Conservation (phyloP, 345 rosid species). For the Chamaenerion angustifolium region DNA sequence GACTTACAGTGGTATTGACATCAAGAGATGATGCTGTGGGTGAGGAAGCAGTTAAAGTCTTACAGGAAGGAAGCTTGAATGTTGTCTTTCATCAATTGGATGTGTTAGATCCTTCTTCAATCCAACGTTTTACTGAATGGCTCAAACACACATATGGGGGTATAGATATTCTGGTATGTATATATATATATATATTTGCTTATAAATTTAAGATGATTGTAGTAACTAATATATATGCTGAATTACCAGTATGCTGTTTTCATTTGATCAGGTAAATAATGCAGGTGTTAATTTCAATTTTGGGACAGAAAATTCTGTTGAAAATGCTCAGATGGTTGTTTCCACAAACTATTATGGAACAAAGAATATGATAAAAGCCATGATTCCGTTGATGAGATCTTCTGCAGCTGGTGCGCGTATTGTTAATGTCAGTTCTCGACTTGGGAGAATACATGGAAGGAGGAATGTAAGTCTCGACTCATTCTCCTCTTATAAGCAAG, state of each 20-base stretch:
- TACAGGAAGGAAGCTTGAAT: conserved; percentile 71
- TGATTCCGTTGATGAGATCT: conserved; percentile 76
- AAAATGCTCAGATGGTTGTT: conserved; percentile 43
- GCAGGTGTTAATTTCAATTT: conserved; percentile 84
- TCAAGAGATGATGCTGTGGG: conserved; percentile 68
- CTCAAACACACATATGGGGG: conserved; percentile 45
- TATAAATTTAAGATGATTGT: background rate
- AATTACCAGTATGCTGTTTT: background rate
- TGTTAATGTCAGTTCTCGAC: conserved; percentile 76
- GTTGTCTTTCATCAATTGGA: conserved; percentile 77
- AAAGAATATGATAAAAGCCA: conserved; percentile 55
- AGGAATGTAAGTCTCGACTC: conserved; percentile 42
- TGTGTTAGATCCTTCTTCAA: conserved; percentile 43
- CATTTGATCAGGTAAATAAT: conserved; percentile 53
- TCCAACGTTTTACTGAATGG: conserved; percentile 50
- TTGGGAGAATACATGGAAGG: conserved; percentile 69
- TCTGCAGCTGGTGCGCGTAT: conserved; percentile 69
- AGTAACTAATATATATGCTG: background rate
- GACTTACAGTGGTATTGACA: conserved; percentile 62
- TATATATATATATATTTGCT: conserved; percentile 14
- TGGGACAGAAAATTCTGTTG: conserved; percentile 68
- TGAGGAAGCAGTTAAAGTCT: conserved; percentile 60
- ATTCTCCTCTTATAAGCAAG: background rate
- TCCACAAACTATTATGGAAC: conserved; percentile 77
- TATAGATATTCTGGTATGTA: conserved; percentile 54